Percentiles rank a stretch among this genome's conserved stretches.
These are phyloP conservation scores for Linum tenue DNA, from an alignment of 345 rosid genomes.

Conservation along the genomic window DNA sequence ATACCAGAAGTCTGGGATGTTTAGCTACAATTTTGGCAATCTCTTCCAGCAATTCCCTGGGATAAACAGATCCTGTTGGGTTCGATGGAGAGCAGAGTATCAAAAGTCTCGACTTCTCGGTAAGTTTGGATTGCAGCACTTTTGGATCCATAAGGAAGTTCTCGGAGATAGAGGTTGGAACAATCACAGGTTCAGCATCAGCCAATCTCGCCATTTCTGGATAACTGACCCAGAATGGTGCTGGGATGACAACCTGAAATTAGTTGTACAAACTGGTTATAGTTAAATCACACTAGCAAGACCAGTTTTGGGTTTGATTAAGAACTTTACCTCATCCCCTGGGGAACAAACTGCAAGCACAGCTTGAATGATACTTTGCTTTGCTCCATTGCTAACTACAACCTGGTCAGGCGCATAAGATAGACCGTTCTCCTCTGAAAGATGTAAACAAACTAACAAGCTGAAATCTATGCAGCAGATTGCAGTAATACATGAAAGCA, in stretches of 20 bases:
- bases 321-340: constrained; percentile 73
- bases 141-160: constrained; percentile 83
- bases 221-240: constrained; percentile 97
- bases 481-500: not conserved
- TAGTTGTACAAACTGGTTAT: too few species aligned
- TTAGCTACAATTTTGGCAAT: constrained; percentile 76
- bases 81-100: constrained; percentile 94
- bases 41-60: constrained; percentile 78
- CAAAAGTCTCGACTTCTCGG: constrained; percentile 75
- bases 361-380: constrained; percentile 74
- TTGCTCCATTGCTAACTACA: constrained; percentile 93
- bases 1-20: constrained; percentile 95
- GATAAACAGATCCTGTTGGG: constrained; percentile 98
- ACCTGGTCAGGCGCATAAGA: constrained; percentile 74
- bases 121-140: constrained; percentile 59
- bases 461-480: not conserved
- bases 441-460: not conserved
- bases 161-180: constrained; percentile 74
- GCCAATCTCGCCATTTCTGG: constrained; percentile 93
- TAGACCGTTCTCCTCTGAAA: constrained; percentile 77
- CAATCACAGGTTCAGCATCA: constrained; percentile 85
- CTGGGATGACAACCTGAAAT: constrained; percentile 82
- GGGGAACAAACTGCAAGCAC: constrained; percentile 88
- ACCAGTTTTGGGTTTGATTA: not conserved
- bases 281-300: not conserved